These are phyloP conservation scores for Cercospora sojina DNA, from an alignment of 2,329 filamentous ascomycete species.

Conservation along the genomic window DNA sequence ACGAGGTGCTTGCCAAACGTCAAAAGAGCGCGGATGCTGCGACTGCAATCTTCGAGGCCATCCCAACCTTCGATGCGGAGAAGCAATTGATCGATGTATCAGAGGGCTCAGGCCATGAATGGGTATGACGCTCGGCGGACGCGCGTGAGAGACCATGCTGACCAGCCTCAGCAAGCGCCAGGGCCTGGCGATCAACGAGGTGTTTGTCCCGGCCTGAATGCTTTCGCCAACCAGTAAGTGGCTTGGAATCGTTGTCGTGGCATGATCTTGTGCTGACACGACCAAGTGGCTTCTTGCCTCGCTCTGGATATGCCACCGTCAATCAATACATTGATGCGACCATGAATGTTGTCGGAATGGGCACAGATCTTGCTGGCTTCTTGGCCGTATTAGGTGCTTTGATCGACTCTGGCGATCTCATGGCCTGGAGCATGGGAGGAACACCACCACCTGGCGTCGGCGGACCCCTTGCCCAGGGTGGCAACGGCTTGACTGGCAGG, in stretches of 20 bases:
- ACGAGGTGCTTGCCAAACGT: conserved; percentile 18
- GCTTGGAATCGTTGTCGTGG: background rate
- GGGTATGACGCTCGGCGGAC: background rate
- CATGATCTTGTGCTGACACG: background rate
- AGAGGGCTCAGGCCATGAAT: conserved; percentile 31
- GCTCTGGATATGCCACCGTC: conserved; percentile 36
- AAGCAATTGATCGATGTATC: conserved; percentile 33
- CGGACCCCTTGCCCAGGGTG: conserved; percentile 6
- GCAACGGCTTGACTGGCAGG: conserved; percentile 26
- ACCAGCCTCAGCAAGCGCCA: conserved; percentile 25
- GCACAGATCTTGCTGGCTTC: conserved; percentile 31
- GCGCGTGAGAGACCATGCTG: background rate
- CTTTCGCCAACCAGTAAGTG: conserved; percentile 28
- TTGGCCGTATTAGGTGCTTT: conserved; percentile 21
- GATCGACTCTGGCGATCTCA: conserved; percentile 21
- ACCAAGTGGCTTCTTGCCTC: background rate
- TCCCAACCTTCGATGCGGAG: conserved; percentile 34
- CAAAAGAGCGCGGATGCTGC: conserved; percentile 29
- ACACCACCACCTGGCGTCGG: conserved; percentile 20
- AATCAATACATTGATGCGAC: conserved; percentile 34
- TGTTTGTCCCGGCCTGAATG: conserved; percentile 33
- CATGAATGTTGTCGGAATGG: conserved; percentile 38
- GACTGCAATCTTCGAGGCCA: conserved; percentile 28
- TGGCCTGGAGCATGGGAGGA: conserved; percentile 24
- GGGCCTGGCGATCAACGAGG: conserved; percentile 34